Evolutionary conservation across 805 yeast species (phyloP).

Genomic region (Nakazawaea ishiwadae): DNA sequence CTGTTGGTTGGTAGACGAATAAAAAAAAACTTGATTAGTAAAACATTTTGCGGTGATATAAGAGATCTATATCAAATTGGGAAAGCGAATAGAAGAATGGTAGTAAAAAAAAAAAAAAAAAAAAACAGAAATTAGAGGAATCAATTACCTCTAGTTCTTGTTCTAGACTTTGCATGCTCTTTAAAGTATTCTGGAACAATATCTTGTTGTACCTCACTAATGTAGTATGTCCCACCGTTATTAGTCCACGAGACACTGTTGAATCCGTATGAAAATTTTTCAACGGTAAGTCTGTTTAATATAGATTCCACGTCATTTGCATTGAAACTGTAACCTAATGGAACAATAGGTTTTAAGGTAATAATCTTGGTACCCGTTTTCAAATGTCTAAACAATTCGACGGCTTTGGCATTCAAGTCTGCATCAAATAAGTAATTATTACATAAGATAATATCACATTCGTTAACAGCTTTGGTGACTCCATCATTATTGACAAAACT

Average conservation of each 20-base stretch:
- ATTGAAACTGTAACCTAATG: conserved; percentile 66
- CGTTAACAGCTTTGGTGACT: conserved; percentile 49
- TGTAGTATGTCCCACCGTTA: conserved; percentile 73
- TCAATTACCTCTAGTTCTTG: conserved; percentile 7
- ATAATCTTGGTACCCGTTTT: conserved; percentile 75
- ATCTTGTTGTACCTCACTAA: conserved; percentile 54
- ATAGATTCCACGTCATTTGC: conserved; percentile 49
- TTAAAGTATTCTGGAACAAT: conserved; percentile 29
- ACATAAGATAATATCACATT: conserved; percentile 68
- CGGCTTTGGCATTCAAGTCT: conserved; percentile 63
- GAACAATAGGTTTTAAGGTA: conserved; percentile 73
- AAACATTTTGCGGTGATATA: no score
- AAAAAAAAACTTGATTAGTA: no score
- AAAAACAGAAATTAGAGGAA: not conserved
- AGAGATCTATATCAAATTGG: no score
- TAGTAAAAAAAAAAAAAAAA: no score
- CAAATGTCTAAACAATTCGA: conserved; percentile 56
- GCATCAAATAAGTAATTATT: conserved; percentile 84
- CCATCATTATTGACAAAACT: conserved; percentile 65
- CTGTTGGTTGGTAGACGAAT: no score
- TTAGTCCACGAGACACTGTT: conserved; percentile 89
- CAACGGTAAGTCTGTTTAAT: conserved; percentile 60
- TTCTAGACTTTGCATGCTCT: conserved; percentile 12
- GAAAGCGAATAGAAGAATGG: no score
- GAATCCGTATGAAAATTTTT: conserved; percentile 56